phyloP scores from a whole-genome alignment of 1,139 yeast species.

The Geotrichum klebahnii region DNA sequence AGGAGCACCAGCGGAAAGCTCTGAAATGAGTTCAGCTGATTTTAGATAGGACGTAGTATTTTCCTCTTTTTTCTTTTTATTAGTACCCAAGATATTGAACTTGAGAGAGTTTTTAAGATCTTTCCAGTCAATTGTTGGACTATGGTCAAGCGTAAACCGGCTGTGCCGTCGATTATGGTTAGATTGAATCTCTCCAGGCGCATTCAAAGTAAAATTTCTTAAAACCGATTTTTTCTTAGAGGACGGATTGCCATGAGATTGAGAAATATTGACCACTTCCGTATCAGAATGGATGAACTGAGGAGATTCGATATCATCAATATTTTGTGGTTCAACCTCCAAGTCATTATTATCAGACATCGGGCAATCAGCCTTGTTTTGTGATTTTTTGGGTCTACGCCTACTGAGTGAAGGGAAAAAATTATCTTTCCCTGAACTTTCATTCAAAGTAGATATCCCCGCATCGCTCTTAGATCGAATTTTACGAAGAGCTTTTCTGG shows the following conservation, averaged over 20 bases:
- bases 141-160: conserved; percentile 19
- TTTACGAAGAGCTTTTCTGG: conserved; percentile 23
- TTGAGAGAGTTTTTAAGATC: conserved; percentile 32
- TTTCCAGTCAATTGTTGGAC: conserved; percentile 27
- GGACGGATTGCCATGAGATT: neutral
- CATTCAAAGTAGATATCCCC: conserved; percentile 21
- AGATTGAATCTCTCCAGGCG: neutral
- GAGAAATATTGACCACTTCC: conserved; percentile 6
- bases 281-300: conserved; percentile 15
- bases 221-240: conserved; percentile 1
- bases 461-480: conserved; percentile 29
- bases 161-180: conserved; percentile 17
- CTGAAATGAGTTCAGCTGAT: conserved; percentile 61
- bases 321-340: neutral
- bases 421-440: neutral
- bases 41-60: conserved; percentile 40
- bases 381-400: conserved; percentile 2
- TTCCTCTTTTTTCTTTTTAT: conserved; percentile 31
- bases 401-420: conserved; percentile 2
- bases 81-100: conserved; percentile 28
- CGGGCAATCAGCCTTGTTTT: neutral
- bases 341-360: conserved; percentile 4
- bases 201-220: neutral
- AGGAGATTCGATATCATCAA: neutral
- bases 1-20: conserved; percentile 71